Conservation (phyloP, 202 grass and related monocot species). For the Elaeis oleifera region DNA sequence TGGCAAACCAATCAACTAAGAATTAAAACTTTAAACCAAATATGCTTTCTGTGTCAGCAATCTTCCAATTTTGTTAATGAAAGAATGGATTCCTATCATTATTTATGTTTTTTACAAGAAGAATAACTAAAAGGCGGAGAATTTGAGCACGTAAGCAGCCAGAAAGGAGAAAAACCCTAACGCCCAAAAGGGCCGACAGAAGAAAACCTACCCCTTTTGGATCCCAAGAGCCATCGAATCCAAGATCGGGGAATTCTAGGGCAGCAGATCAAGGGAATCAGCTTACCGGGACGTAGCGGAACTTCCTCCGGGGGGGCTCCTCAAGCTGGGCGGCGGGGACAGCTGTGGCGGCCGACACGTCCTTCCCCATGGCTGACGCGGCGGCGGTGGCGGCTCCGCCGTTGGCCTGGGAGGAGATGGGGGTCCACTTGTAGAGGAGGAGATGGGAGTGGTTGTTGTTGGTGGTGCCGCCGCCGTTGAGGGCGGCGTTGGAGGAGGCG, state of each 20-base stretch:
- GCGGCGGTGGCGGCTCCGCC: slow-evolving; percentile 3
- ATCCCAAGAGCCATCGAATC: too few relatives aligned
- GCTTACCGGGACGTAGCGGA: slow-evolving; percentile 62
- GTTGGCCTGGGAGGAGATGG: slow-evolving; percentile 5
- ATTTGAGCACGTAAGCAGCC: too few relatives aligned
- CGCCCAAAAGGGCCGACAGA: too few relatives aligned
- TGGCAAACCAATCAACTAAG: neutral
- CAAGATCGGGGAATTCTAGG: too few relatives aligned
- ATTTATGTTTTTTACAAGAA: too few relatives aligned
- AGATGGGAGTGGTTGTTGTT: slow-evolving; percentile 15
- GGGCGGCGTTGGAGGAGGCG: neutral
- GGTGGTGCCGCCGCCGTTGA: slow-evolving; percentile 1
- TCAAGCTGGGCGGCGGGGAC: slow-evolving; percentile 19
- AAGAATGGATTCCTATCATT: too few relatives aligned
- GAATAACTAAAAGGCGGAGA: too few relatives aligned
- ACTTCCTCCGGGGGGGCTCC: slow-evolving; percentile 27
- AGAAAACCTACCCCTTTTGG: too few relatives aligned
- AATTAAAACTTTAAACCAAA: neutral
- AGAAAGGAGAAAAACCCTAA: too few relatives aligned
- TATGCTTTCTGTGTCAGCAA: too few relatives aligned
- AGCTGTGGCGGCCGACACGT: neutral
- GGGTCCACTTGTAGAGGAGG: slow-evolving; percentile 42
- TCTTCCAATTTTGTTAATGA: too few relatives aligned
- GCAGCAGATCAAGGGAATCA: neutral
- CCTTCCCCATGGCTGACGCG: slow-evolving; percentile 11